Conservation (phyloP, 2,329 filamentous ascomycete genomes). For the Epichloe sp. region DNA sequence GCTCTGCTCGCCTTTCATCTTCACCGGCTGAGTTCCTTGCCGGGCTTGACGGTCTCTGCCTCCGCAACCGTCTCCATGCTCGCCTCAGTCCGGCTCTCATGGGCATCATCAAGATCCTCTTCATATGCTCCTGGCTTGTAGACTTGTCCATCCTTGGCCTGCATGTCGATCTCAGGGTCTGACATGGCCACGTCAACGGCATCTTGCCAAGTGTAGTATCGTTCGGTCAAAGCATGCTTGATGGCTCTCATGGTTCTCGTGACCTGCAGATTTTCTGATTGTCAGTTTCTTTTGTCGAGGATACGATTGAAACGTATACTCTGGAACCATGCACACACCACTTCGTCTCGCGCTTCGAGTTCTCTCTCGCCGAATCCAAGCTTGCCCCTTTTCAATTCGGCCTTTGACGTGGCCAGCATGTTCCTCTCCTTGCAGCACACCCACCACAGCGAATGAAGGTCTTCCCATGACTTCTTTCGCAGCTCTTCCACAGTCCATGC, state of each 20-base stretch:
- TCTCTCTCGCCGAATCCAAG: constrained; percentile 65
- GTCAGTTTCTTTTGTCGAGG: neutral
- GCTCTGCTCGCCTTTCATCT: neutral
- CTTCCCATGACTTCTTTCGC: constrained; percentile 81
- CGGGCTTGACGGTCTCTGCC: constrained; percentile 7
- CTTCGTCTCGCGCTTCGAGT: constrained; percentile 45
- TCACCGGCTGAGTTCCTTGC: constrained; percentile 5
- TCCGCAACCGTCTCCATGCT: constrained; percentile 7
- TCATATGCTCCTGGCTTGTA: constrained; percentile 34
- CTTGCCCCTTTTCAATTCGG: constrained; percentile 54
- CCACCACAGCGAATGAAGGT: constrained; percentile 90
- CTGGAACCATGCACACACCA: constrained; percentile 42
- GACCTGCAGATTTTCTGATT: constrained; percentile 38
- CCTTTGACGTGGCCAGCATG: constrained; percentile 63
- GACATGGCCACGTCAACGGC: constrained; percentile 51
- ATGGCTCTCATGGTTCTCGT: constrained; percentile 67
- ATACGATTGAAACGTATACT: neutral
- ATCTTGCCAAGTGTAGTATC: constrained; percentile 79
- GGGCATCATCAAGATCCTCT: constrained; percentile 17
- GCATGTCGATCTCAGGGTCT: constrained; percentile 54
- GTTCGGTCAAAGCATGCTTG: constrained; percentile 73
- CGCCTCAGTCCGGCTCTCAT: constrained; percentile 14
- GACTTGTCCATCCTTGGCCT: constrained; percentile 30
- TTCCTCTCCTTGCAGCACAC: constrained; percentile 85
- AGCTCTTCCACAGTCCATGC: constrained; percentile 79